Evolutionary conservation across 345 rosid genomes (phyloP), one percentile per base, ranked within the genome.

Genomic region (Citropsis articulata): DNA sequence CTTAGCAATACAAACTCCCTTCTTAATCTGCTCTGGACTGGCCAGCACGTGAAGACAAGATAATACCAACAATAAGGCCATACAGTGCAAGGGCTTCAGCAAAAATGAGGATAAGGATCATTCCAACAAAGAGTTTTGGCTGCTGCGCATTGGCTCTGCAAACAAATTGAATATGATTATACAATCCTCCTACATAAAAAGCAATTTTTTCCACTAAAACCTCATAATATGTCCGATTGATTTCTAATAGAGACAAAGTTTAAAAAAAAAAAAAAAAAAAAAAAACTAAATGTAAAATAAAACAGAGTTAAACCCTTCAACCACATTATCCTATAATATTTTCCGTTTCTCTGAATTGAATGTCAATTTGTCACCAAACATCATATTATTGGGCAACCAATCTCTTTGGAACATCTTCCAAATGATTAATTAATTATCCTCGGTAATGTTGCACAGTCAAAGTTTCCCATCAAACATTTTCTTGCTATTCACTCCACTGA

Each of bases 21-120:
- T 75, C 86, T 90, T 79, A 94, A 2, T 92, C 97, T 25, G 95
- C 98, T 88, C 97, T 90, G 59, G 98, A 92, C 80, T 94, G 98
- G 71, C 98, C 98, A 73, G 97, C 97, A 64, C 98, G 92, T 74
- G 97, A 94, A 48, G 98, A 94, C 88, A 94, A 87, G 84, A 94
- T 94, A 90, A 94, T 94, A 67, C 98, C 97, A 4, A 92, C 94
- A 38, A 94, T 94, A 65, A 92, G 94, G 28, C 98, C 98, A 18
- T 92, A 94, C 18, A 94, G 88, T 27, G 97, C 98, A 81, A 94
- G 84, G 1, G 97, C 97, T 86, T 94, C 98, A 1, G 98, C 97
- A 60, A 94, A 94, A 78, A 94, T 92, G 80, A 92, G 95, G 85
- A 94, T 94, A 64, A 94, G 95, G 82, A 94, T 94, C 97, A 94